These are phyloP conservation scores for Clavispora asparagi DNA, from an alignment of 805 yeast species.

Conservation along the genomic window DNA sequence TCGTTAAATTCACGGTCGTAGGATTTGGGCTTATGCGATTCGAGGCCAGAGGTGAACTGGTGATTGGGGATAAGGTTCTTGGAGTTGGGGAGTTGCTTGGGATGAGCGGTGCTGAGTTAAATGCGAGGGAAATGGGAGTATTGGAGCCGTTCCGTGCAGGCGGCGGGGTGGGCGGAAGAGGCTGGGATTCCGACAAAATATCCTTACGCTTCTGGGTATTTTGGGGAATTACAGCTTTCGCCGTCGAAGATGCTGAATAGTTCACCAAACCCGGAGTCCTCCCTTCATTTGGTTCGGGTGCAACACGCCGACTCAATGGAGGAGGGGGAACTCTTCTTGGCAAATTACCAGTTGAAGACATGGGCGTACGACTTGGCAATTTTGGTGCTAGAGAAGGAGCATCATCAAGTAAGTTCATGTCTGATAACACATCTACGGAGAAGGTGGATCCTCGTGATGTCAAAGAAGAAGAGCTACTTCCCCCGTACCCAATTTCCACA, in stretches of 20 bases:
- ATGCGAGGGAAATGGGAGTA: slow-evolving; percentile 22
- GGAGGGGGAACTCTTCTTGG: slow-evolving; percentile 30
- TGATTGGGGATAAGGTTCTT: slow-evolving; percentile 7
- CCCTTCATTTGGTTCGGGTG: not conserved
- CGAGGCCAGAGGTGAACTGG: not conserved
- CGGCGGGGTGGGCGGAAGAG: slow-evolving; percentile 5
- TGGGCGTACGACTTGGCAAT: slow-evolving; percentile 17
- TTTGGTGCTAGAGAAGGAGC: slow-evolving; percentile 18
- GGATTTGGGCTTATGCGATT: not conserved
- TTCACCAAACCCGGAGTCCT: not conserved
- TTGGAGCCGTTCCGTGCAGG: slow-evolving; percentile 2
- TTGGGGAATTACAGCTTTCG: not conserved
- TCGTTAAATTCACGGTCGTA: not conserved
- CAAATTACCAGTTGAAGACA: slow-evolving; percentile 3
- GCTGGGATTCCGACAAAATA: not conserved
- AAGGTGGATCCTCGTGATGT: slow-evolving; percentile 11
- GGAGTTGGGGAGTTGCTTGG: slow-evolving; percentile 32
- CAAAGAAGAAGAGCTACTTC: slow-evolving; percentile 6
- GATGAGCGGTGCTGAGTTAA: slow-evolving; percentile 33
- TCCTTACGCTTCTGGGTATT: not conserved
- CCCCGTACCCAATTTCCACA: slow-evolving; percentile 4
- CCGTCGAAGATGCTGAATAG: not conserved
- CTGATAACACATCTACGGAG: slow-evolving; percentile 26
- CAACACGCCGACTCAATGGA: slow-evolving; percentile 17
- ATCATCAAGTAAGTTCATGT: slow-evolving; percentile 32